A percentile compares a stretch with the other conserved stretches of the same genome.
Evolutionary conservation across 306 rosid genomes (phyloP).

Genomic region (Trifolium dubium): DNA sequence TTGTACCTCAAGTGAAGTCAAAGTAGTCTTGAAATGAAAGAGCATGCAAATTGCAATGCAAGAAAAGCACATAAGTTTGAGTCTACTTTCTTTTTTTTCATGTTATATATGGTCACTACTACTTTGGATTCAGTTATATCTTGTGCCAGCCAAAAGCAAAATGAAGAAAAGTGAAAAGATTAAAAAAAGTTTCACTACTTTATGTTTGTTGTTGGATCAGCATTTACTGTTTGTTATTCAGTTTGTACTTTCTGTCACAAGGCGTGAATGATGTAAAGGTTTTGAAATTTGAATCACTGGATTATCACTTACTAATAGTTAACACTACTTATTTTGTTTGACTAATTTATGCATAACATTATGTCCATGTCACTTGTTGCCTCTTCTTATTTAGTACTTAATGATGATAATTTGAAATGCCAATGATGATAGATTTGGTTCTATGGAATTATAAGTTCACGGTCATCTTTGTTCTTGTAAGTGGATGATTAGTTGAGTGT

Average conservation of each 20-base stretch:
- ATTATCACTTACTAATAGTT: not conserved
- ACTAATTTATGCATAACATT: not conserved
- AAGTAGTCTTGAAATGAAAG: conserved; percentile 11
- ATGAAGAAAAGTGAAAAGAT: conserved; percentile 27
- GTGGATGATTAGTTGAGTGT: not conserved
- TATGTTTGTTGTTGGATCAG: conserved; percentile 43
- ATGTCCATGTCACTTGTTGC: not conserved
- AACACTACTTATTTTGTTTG: not conserved
- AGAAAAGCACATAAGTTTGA: conserved; percentile 21
- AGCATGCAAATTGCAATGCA: conserved; percentile 29
- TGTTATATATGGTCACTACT: conserved; percentile 20
- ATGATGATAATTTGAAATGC: no score
- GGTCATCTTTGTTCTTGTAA: not conserved
- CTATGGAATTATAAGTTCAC: not conserved
- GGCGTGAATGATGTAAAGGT: conserved; percentile 43
- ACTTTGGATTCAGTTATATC: conserved; percentile 7
- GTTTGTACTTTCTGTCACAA: conserved; percentile 38
- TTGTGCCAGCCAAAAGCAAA: conserved; percentile 37
- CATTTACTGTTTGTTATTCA: conserved; percentile 39
- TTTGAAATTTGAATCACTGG: conserved; percentile 38
- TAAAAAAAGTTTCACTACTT: conserved; percentile 36
- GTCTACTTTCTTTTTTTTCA: conserved; percentile 21
- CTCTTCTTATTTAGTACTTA: not conserved
- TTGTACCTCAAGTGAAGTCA: conserved; percentile 33
- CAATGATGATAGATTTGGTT: not conserved